Percentiles rank a stretch among this genome's conserved stretches.
These are phyloP conservation scores for Pelargonium nanum DNA, from an alignment of 345 rosid species.

Conservation along the genomic window DNA sequence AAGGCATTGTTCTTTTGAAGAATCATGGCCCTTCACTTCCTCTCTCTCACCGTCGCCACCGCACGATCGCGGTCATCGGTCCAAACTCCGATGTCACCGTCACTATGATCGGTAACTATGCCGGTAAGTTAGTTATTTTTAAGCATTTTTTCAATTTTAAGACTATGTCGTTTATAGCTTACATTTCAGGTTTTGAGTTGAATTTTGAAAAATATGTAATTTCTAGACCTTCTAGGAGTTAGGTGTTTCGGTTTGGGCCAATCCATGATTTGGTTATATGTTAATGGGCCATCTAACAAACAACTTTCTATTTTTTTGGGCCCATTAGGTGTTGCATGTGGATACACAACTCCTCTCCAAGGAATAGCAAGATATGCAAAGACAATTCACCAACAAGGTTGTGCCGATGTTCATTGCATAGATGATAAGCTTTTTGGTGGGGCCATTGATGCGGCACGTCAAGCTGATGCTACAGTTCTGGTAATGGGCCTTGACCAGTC, in stretches of 20 bases:
- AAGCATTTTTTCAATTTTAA: too few relatives aligned
- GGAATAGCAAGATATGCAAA: constrained; percentile 53
- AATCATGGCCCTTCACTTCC: constrained; percentile 44
- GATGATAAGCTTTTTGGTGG: constrained; percentile 32
- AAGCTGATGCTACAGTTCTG: constrained; percentile 63
- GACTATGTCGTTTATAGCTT: too few relatives aligned
- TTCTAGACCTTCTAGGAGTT: not conserved
- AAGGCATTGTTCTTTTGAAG: constrained; percentile 75
- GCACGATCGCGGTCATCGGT: constrained; percentile 69
- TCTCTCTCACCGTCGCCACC: constrained; percentile 44
- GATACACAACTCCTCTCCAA: constrained; percentile 59
- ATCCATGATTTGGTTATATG: not conserved
- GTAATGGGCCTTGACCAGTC: constrained; percentile 93
- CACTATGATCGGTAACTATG: constrained; percentile 97
- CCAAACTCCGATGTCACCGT: constrained; percentile 82
- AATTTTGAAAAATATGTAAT: too few relatives aligned
- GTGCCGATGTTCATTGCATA: constrained; percentile 43
- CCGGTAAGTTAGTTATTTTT: too few relatives aligned
- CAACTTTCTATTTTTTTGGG: not conserved
- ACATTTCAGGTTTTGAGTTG: too few relatives aligned
- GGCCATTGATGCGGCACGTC: constrained; percentile 50
- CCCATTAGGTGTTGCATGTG: constrained; percentile 51
- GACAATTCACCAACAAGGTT: constrained; percentile 57
- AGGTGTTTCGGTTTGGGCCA: not conserved
- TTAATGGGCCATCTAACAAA: not conserved